A percentile compares a stretch with the other conserved stretches of the same genome.
These are phyloP conservation scores for Pelargonium fulgidum DNA, from an alignment of 441 rosid genomes.

Conservation along the genomic window DNA sequence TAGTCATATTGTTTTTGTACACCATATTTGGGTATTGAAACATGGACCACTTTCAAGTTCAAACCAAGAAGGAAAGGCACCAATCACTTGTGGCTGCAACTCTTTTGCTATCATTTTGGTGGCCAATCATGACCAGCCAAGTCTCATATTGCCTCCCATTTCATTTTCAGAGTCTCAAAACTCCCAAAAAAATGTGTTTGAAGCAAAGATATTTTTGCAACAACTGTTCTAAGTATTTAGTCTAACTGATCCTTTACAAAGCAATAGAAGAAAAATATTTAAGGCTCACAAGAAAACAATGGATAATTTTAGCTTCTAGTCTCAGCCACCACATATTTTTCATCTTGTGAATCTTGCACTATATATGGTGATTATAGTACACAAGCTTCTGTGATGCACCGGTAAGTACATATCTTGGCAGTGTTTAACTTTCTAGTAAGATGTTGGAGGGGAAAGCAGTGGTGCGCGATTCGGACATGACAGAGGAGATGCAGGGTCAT, in stretches of 20 bases:
- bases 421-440: background rate
- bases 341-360: background rate
- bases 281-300: background rate
- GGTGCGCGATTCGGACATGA: constrained; percentile 43
- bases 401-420: too few relatives aligned
- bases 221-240: background rate
- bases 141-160: too few relatives aligned
- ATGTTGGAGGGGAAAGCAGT: constrained; percentile 49
- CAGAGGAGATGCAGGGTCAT: constrained; percentile 34
- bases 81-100: too few relatives aligned
- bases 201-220: too few relatives aligned
- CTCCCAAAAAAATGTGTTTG: too few relatives aligned
- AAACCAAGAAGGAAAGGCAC: too few relatives aligned
- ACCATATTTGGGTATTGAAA: too few relatives aligned
- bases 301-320: background rate
- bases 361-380: background rate
- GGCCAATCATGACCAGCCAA: too few relatives aligned
- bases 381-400: background rate
- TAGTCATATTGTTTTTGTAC: too few relatives aligned
- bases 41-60: too few relatives aligned
- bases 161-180: too few relatives aligned
- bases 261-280: background rate
- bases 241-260: background rate
- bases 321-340: background rate
- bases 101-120: too few relatives aligned